phyloP scores from a whole-genome alignment of 371 early-diverging fungal species.

The Rhizopus stolonifer region DNA sequence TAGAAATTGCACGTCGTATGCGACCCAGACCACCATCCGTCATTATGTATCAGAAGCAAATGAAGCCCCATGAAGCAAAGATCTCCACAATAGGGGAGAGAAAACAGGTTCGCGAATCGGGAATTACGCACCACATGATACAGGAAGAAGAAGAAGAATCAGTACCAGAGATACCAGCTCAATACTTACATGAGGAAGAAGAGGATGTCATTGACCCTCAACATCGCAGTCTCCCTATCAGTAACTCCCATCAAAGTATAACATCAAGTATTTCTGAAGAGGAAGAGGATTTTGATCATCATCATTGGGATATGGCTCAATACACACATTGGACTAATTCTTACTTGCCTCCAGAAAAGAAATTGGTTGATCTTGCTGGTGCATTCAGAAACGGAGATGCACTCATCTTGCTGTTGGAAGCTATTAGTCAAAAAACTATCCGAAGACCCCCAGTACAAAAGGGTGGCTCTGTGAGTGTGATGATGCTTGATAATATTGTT shows the following conservation, averaged over 20 bases:
- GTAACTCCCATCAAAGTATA: conserved; percentile 8
- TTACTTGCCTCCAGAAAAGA: conserved; percentile 39
- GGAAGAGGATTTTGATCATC: conserved; percentile 1
- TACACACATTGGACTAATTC: conserved; percentile 60
- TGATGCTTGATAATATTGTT: conserved; percentile 59
- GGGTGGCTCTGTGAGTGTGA: conserved; percentile 34
- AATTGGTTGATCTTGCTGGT: conserved; percentile 40
- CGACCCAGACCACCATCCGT: conserved; percentile 68
- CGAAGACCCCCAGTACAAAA: conserved; percentile 37
- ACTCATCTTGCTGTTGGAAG: conserved; percentile 53
- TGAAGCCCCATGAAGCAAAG: conserved; percentile 17
- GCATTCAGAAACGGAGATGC: conserved; percentile 57
- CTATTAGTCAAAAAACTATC: conserved; percentile 49
- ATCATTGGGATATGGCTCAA: conserved; percentile 16
- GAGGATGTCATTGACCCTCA: conserved; percentile 37
- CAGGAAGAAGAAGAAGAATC: conserved; percentile 7
- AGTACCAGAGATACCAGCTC: conserved; percentile 3
- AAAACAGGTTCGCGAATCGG: conserved; percentile 28
- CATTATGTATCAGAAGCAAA: conserved; percentile 39
- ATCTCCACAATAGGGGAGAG: conserved; percentile 33
- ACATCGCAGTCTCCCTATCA: conserved; percentile 19
- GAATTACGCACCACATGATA: conserved; percentile 11
- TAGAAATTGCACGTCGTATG: conserved; percentile 63
- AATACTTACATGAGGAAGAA: conserved; percentile 18
- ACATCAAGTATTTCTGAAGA: conserved; percentile 14